phyloP scores from a whole-genome alignment of 345 rosid species.

The Populus pruinosa region DNA sequence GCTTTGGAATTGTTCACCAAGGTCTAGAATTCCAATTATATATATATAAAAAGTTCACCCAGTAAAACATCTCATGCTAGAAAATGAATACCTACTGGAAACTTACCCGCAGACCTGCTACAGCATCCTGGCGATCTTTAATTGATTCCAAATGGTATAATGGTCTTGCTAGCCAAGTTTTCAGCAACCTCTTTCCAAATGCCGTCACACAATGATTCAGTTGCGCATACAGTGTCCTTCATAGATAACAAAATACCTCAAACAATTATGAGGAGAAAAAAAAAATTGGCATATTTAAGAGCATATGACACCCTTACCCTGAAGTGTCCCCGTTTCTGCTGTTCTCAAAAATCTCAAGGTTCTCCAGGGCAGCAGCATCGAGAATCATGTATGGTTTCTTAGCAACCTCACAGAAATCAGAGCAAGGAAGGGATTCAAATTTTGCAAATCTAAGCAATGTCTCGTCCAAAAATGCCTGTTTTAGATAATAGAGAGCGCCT shows the following conservation, averaged over 20 bases:
- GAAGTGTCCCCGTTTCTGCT: slow-evolving; percentile 74
- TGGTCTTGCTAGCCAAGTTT: slow-evolving; percentile 94
- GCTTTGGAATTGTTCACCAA: background rate
- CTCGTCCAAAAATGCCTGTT: slow-evolving; percentile 85
- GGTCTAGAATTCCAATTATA: background rate
- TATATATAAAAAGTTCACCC: background rate
- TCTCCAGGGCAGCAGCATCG: slow-evolving; percentile 95
- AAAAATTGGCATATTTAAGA: slow-evolving; percentile 7
- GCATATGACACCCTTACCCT: slow-evolving; percentile 49
- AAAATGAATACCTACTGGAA: background rate
- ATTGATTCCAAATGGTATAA: slow-evolving; percentile 58
- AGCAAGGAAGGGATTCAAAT: slow-evolving; percentile 73
- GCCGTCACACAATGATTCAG: slow-evolving; percentile 94
- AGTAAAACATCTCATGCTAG: background rate
- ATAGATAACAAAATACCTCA: slow-evolving; percentile 23
- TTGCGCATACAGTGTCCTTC: slow-evolving; percentile 82
- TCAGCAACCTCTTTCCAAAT: slow-evolving; percentile 85
- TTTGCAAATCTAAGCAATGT: slow-evolving; percentile 86
- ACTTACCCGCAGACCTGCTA: slow-evolving; percentile 71
- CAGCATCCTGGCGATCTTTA: slow-evolving; percentile 94
- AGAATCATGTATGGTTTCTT: slow-evolving; percentile 82
- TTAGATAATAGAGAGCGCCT: slow-evolving; percentile 83
- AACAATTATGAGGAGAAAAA: slow-evolving; percentile 12
- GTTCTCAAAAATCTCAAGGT: slow-evolving; percentile 98
- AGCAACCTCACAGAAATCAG: slow-evolving; percentile 47